Evolutionary conservation across 2,329 filamentous ascomycete species (phyloP).

Genomic region (Xylariaceae sp.): DNA sequence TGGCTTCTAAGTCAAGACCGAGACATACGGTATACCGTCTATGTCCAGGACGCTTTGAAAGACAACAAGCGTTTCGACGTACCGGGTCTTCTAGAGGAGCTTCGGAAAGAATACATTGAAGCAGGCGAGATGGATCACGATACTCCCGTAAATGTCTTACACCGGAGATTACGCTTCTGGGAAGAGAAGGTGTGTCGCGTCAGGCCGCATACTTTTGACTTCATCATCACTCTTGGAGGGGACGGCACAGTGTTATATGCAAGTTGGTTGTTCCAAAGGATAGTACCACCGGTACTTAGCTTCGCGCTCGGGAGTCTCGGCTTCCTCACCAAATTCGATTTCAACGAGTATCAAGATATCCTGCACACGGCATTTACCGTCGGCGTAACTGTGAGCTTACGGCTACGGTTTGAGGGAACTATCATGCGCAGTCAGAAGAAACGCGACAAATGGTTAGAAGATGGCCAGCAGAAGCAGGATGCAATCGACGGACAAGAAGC

Average conservation of each 20-base stretch:
- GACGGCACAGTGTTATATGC: slow-evolving; percentile 97
- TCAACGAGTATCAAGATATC: slow-evolving; percentile 65
- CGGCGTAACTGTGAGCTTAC: slow-evolving; percentile 82
- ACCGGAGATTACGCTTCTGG: slow-evolving; percentile 72
- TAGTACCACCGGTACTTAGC: slow-evolving; percentile 88
- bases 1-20: slow-evolving; percentile 77
- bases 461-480: too few relatives aligned
- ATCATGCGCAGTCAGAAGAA: slow-evolving; percentile 73
- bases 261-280: slow-evolving; percentile 93
- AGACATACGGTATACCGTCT: slow-evolving; percentile 69
- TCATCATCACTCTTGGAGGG: slow-evolving; percentile 85
- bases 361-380: slow-evolving; percentile 70
- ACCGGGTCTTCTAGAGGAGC: slow-evolving; percentile 61
- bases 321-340: slow-evolving; percentile 96
- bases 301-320: slow-evolving; percentile 90
- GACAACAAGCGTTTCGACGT: slow-evolving; percentile 71
- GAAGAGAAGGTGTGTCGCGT: slow-evolving; percentile 71
- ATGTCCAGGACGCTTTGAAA: slow-evolving; percentile 73
- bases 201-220: slow-evolving; percentile 85
- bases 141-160: slow-evolving; percentile 35
- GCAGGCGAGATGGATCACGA: slow-evolving; percentile 33
- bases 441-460: slow-evolving; percentile 31
- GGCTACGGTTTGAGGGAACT: slow-evolving; percentile 87
- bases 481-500: slow-evolving; percentile 32
- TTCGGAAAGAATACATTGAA: slow-evolving; percentile 42